Evolutionary conservation across 2,329 filamentous ascomycete genomes (phyloP).

Genomic region (Tolypocladium pustulatum): DNA sequence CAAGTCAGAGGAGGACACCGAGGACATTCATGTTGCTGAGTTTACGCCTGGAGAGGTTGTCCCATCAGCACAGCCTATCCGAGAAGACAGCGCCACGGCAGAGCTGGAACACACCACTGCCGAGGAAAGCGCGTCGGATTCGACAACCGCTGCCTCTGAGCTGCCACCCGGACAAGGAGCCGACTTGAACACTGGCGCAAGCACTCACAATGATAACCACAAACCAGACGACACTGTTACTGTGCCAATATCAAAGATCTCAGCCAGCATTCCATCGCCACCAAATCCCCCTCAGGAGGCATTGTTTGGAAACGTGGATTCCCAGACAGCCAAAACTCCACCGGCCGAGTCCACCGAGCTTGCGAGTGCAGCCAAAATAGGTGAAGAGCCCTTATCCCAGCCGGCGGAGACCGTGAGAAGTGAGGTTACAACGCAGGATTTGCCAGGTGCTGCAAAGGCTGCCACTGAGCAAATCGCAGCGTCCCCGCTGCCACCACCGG

Average conservation of each 20-base stretch:
- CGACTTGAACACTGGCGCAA: neutral
- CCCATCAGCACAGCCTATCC: neutral
- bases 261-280: constrained; percentile 9
- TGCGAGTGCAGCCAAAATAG: constrained; percentile 6
- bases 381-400: constrained; percentile 5
- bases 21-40: neutral
- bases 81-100: neutral
- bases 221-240: neutral
- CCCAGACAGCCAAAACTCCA: constrained; percentile 9
- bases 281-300: constrained; percentile 3
- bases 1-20: neutral
- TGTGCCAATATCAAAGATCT: constrained; percentile 10
- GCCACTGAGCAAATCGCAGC: constrained; percentile 5
- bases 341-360: constrained; percentile 3
- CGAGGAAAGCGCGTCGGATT: neutral
- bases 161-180: neutral
- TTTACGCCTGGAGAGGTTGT: neutral
- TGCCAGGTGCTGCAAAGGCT: constrained; percentile 10
- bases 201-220: constrained; percentile 3
- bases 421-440: constrained; percentile 16
- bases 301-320: constrained; percentile 4
- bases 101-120: neutral
- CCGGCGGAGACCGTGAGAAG: constrained; percentile 8
- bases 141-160: neutral
- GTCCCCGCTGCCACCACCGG: constrained; percentile 1